Conservation (phyloP, 768 basidiomycete species). For the Pulveroboletus sp. region DNA sequence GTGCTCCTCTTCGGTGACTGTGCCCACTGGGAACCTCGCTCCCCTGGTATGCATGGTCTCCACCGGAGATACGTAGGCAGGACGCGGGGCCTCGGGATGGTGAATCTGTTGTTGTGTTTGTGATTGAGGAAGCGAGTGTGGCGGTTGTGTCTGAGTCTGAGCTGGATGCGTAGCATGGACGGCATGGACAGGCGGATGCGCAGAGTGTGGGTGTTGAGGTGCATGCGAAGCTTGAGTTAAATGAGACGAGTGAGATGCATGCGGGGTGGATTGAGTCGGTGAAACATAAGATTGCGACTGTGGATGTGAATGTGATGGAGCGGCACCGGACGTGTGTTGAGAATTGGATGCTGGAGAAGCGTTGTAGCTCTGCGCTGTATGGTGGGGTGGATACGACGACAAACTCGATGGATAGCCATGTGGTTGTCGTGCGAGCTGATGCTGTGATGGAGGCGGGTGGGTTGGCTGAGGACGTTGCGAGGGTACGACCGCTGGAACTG, state of each 20-base stretch:
- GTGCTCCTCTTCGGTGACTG: slow-evolving; percentile 16
- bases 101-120: slow-evolving; percentile 26
- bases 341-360: slow-evolving; percentile 17
- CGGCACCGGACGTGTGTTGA: slow-evolving; percentile 9
- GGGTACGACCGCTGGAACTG: slow-evolving; percentile 12
- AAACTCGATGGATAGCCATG: slow-evolving; percentile 16
- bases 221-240: slow-evolving; percentile 15
- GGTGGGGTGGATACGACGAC: slow-evolving; percentile 13
- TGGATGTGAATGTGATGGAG: slow-evolving; percentile 15
- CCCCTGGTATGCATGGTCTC: slow-evolving; percentile 28
- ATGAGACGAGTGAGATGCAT: slow-evolving; percentile 11
- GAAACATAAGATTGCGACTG: slow-evolving; percentile 28
- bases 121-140: slow-evolving; percentile 25
- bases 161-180: slow-evolving; percentile 12
- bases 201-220: slow-evolving; percentile 5
- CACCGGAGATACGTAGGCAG: slow-evolving; percentile 26
- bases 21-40: slow-evolving; percentile 7
- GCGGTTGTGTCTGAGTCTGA: slow-evolving; percentile 21
- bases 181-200: slow-evolving; percentile 14
- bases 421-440: slow-evolving; percentile 18
- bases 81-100: slow-evolving; percentile 20
- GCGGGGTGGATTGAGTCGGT: slow-evolving; percentile 6
- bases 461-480: slow-evolving; percentile 17
- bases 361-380: slow-evolving; percentile 10
- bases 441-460: slow-evolving; percentile 10